A percentile compares a stretch with the other conserved stretches of the same genome.
Conservation (phyloP, 805 yeast species). For the Ogataea philodendri region DNA sequence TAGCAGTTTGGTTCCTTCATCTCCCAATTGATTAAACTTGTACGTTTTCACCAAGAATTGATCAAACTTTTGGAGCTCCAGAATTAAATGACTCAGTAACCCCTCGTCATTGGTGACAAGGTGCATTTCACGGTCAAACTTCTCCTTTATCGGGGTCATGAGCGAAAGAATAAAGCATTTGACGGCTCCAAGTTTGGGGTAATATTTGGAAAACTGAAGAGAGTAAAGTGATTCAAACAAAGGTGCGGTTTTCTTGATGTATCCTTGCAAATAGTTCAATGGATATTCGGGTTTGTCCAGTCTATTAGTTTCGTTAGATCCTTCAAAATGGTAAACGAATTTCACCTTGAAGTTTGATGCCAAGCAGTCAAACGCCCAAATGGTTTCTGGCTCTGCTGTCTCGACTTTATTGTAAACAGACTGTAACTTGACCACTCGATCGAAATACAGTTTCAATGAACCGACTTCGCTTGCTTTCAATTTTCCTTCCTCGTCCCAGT, state of each 20-base stretch:
- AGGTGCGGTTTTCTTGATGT: conserved; percentile 33
- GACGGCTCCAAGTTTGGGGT: conserved; percentile 23
- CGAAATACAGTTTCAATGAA: conserved; percentile 3
- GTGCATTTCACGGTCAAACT: conserved; percentile 35
- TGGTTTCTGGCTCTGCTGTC: conserved; percentile 18
- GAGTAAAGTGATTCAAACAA: conserved; percentile 34
- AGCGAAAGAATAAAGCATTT: conserved; percentile 45
- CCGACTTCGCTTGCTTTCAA: neutral
- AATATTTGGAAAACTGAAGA: conserved; percentile 25
- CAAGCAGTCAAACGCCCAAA: conserved; percentile 52
- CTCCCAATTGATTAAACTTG: conserved; percentile 35
- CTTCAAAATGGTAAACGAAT: conserved; percentile 60
- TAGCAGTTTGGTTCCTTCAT: conserved; percentile 27
- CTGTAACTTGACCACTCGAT: conserved; percentile 12
- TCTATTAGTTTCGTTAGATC: conserved; percentile 57
- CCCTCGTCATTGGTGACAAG: conserved; percentile 37
- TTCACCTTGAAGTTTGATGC: conserved; percentile 46
- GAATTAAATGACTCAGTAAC: conserved; percentile 55
- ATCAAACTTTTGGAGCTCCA: conserved; percentile 59
- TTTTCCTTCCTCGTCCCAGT: conserved; percentile 7
- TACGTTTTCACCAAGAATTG: conserved; percentile 43
- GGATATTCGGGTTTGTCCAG: conserved; percentile 74
- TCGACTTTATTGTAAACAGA: neutral
- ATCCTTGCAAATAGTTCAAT: conserved; percentile 47
- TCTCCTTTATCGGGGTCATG: conserved; percentile 45